These are phyloP conservation scores for Acacia acuminata DNA, from an alignment of 306 rosid genomes.

Conservation along the genomic window DNA sequence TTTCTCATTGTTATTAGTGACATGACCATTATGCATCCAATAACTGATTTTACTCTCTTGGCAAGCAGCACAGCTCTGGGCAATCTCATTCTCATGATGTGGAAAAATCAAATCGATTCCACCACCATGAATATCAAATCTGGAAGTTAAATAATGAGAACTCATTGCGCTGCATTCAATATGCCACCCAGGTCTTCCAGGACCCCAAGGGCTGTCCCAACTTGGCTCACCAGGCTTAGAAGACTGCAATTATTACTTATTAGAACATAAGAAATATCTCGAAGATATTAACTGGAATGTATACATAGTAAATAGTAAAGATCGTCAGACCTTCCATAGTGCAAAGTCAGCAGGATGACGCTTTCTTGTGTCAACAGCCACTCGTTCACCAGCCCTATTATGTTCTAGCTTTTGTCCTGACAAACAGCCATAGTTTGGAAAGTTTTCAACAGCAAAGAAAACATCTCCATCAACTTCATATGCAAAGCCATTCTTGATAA, in stretches of 20 bases:
- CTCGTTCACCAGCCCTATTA: conserved; percentile 91
- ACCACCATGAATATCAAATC: conserved; percentile 97
- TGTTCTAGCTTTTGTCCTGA: conserved; percentile 87
- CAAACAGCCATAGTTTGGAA: conserved; percentile 74
- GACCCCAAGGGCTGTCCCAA: conserved; percentile 99
- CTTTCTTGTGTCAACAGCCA: conserved; percentile 86
- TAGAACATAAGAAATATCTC: conserved; percentile 13
- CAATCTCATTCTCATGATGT: conserved; percentile 96
- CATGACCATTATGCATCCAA: conserved; percentile 99
- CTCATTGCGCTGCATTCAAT: conserved; percentile 99
- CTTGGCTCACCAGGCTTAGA: conserved; percentile 95
- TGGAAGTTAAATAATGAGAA: conserved; percentile 72
- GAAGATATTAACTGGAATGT: conserved; percentile 11
- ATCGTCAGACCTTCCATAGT: conserved; percentile 79
- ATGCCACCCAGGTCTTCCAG: conserved; percentile 99
- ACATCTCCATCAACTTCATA: conserved; percentile 89
- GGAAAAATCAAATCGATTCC: conserved; percentile 97
- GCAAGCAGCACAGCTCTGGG: conserved; percentile 93
- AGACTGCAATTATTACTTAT: conserved; percentile 57
- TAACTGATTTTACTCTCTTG: conserved; percentile 65
- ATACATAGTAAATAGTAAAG: conserved; percentile 24
- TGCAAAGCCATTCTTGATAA: conserved; percentile 70
- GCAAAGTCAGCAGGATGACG: conserved; percentile 90
- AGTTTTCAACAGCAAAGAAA: conserved; percentile 82
- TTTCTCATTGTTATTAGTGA: conserved; percentile 85